Percentiles rank a stretch among this genome's conserved stretches.
Conservation (phyloP, 1,284 basidiomycete species). For the Calocybe gambosa region DNA sequence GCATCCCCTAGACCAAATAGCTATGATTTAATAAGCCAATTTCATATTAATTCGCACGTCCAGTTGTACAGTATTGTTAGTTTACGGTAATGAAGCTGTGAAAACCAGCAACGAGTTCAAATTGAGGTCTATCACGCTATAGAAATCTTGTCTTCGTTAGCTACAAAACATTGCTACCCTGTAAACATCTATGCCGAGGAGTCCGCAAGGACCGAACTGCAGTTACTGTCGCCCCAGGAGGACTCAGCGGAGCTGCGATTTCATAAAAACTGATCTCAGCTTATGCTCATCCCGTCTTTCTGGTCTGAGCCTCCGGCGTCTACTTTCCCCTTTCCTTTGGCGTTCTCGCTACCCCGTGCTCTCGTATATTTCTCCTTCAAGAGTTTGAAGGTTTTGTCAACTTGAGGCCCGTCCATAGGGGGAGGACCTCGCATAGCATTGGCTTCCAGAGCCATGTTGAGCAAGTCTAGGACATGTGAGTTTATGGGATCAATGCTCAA, state of each 20-base stretch:
- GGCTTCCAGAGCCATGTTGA: slow-evolving; percentile 76
- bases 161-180: too few relatives aligned
- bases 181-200: too few relatives aligned
- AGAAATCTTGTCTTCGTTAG: too few relatives aligned
- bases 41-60: too few relatives aligned
- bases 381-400: slow-evolving; percentile 28
- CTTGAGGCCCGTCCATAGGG: slow-evolving; percentile 21
- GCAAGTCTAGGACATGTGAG: slow-evolving; percentile 75
- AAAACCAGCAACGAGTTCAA: too few relatives aligned
- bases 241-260: not conserved
- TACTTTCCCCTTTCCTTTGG: slow-evolving; percentile 19
- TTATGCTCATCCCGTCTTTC: slow-evolving; percentile 25
- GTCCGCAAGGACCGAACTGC: too few relatives aligned
- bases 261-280: slow-evolving; percentile 13
- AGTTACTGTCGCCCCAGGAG: too few relatives aligned
- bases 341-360: slow-evolving; percentile 14
- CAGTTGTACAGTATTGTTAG: too few relatives aligned
- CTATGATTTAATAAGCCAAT: too few relatives aligned
- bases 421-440: slow-evolving; percentile 29
- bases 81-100: too few relatives aligned
- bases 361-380: slow-evolving; percentile 29
- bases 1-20: too few relatives aligned
- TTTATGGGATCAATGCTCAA: slow-evolving; percentile 84
- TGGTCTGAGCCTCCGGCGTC: slow-evolving; percentile 15
- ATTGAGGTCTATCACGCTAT: too few relatives aligned